Percentiles rank a stretch among this genome's conserved stretches.
Evolutionary conservation across 2,329 filamentous ascomycete species (phyloP).

Genomic region (Ophiostoma novo-ulmi): DNA sequence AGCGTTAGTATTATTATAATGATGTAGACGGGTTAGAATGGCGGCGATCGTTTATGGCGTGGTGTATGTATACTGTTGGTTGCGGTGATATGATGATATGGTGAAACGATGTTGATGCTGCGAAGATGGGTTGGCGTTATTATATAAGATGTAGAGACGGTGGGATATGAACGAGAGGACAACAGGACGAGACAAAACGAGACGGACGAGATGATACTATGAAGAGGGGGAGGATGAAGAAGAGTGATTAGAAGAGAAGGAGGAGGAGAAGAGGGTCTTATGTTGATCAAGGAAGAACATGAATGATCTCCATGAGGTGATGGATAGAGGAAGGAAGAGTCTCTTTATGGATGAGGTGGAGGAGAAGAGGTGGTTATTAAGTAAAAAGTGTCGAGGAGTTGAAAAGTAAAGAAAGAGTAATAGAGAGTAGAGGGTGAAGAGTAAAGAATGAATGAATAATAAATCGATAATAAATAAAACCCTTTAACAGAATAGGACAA

Average conservation of each 20-base stretch:
- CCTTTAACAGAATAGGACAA: neutral
- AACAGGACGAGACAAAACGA: neutral
- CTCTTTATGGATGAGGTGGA: constrained; percentile 5
- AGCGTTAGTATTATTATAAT: neutral
- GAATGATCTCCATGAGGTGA: constrained; percentile 23
- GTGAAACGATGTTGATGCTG: neutral
- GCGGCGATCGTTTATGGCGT: neutral
- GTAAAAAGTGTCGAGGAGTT: constrained; percentile 1
- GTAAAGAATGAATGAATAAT: constrained; percentile 14
- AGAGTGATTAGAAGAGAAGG: neutral
- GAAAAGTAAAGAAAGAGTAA: neutral
- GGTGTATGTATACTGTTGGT: neutral
- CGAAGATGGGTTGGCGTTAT: neutral
- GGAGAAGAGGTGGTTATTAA: neutral
- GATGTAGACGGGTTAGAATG: neutral
- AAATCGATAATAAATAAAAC: neutral
- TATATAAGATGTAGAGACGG: constrained; percentile 3
- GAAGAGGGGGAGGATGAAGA: neutral
- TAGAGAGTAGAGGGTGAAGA: neutral
- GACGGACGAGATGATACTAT: neutral
- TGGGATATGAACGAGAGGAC: neutral
- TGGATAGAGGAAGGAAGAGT: neutral
- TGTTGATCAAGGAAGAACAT: constrained; percentile 15
- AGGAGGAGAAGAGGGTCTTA: constrained; percentile 15
- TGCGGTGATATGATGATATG: neutral